A percentile compares a stretch with the other conserved stretches of the same genome.
Evolutionary conservation across 2,329 filamentous ascomycete species (phyloP).

Genomic region (Aspergillus bombycis): DNA sequence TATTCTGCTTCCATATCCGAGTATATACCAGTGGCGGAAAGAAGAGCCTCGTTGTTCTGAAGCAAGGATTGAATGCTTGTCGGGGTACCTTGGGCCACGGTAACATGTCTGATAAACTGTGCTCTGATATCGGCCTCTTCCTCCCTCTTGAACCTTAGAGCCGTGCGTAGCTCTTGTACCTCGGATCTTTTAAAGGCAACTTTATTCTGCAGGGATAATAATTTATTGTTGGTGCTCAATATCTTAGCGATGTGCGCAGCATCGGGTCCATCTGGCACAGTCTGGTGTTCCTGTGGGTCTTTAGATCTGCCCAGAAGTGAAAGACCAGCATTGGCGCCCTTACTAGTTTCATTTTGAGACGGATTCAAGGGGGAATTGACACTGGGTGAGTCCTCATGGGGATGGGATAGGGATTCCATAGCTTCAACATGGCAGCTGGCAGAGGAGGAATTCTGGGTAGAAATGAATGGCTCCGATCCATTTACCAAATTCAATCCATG

Average conservation of each 20-base stretch:
- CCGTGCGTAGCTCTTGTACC: slow-evolving; percentile 26
- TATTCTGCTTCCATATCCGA: slow-evolving; percentile 29
- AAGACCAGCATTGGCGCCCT: slow-evolving; percentile 6
- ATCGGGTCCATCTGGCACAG: not conserved
- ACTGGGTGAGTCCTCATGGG: not conserved
- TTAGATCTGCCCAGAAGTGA: slow-evolving; percentile 7
- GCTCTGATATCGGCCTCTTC: slow-evolving; percentile 25
- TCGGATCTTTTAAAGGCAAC: slow-evolving; percentile 23
- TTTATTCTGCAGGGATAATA: slow-evolving; percentile 20
- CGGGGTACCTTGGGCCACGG: slow-evolving; percentile 13
- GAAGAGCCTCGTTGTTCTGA: slow-evolving; percentile 23
- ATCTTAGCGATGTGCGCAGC: slow-evolving; percentile 5
- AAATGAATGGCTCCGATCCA: not conserved
- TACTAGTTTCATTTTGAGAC: slow-evolving; percentile 5
- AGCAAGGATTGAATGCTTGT: slow-evolving; percentile 10
- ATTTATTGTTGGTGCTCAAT: slow-evolving; percentile 7
- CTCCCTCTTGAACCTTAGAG: slow-evolving; percentile 29
- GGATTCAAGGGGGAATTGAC: not conserved
- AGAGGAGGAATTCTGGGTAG: not conserved
- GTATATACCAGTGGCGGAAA: slow-evolving; percentile 26
- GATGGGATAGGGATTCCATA: not conserved
- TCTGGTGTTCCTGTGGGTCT: slow-evolving; percentile 5
- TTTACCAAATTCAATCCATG: not conserved
- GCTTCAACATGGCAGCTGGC: not conserved
- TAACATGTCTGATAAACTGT: slow-evolving; percentile 27